Conservation (phyloP, 768 basidiomycete genomes). For the Hydnum rufescens region DNA sequence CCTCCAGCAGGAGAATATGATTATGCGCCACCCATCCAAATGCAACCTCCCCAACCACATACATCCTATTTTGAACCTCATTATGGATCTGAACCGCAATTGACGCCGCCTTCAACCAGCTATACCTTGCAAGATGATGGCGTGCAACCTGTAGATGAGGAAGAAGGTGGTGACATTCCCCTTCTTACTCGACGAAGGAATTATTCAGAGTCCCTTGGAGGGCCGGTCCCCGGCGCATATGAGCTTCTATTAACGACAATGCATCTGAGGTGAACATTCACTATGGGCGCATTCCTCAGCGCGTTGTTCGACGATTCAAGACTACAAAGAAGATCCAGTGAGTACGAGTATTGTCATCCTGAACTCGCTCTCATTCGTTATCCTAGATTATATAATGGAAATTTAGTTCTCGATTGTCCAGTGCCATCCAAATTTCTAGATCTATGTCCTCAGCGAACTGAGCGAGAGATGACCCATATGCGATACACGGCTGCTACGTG, state of each 20-base stretch:
- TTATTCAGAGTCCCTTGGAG: background rate
- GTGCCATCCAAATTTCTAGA: conserved; percentile 84
- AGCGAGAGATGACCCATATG: conserved; percentile 90
- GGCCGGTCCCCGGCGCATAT: background rate
- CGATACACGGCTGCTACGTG: conserved; percentile 90
- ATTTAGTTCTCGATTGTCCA: conserved; percentile 76
- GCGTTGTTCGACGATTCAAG: conserved; percentile 77
- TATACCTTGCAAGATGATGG: background rate
- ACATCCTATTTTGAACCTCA: background rate
- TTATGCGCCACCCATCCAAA: background rate
- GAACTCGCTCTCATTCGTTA: background rate
- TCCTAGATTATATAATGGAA: conserved; percentile 59
- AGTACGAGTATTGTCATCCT: background rate
- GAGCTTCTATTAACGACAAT: background rate
- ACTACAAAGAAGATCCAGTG: conserved; percentile 76
- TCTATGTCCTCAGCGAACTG: conserved; percentile 53
- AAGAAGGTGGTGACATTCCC: background rate
- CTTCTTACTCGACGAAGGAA: background rate
- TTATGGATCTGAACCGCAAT: background rate
- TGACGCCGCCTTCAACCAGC: background rate
- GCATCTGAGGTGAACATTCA: conserved; percentile 20
- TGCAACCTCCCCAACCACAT: background rate
- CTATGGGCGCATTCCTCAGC: conserved; percentile 80
- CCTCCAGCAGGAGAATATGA: background rate
- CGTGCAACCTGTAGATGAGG: background rate